Conservation (phyloP, 306 rosid species). For the Lupinus albus region DNA sequence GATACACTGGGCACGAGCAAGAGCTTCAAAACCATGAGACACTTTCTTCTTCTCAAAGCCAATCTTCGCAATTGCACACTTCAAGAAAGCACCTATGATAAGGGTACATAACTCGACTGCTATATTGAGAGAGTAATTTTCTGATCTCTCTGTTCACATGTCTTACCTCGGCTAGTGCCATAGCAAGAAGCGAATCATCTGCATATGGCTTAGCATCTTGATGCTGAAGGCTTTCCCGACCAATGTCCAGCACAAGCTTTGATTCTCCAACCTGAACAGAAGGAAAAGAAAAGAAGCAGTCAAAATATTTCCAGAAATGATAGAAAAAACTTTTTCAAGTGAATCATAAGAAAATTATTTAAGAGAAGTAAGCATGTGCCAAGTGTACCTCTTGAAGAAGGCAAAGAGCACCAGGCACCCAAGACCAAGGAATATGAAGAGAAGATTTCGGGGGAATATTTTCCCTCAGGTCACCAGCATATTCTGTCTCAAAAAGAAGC, state of each 20-base stretch:
- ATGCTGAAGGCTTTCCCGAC: slow-evolving; percentile 65
- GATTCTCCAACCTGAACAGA: slow-evolving; percentile 81
- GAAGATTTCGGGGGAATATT: slow-evolving; percentile 84
- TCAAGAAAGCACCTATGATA: slow-evolving; percentile 79
- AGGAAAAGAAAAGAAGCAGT: slow-evolving; percentile 34
- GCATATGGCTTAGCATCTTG: slow-evolving; percentile 78
- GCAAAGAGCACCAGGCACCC: slow-evolving; percentile 94
- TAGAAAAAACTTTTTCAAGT: not conserved
- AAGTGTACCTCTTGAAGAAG: slow-evolving; percentile 91
- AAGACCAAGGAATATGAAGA: slow-evolving; percentile 78
- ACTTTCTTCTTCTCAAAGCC: slow-evolving; percentile 90
- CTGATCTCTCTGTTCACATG: slow-evolving; percentile 48
- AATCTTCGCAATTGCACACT: slow-evolving; percentile 94
- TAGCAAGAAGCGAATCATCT: slow-evolving; percentile 86
- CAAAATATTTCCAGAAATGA: slow-evolving; percentile 30
- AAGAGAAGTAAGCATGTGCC: slow-evolving; percentile 25
- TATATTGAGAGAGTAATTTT: slow-evolving; percentile 41
- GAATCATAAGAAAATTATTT: not conserved
- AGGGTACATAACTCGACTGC: slow-evolving; percentile 61
- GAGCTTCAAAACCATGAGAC: slow-evolving; percentile 97
- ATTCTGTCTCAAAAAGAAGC: slow-evolving; percentile 94
- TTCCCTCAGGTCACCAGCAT: slow-evolving; percentile 83
- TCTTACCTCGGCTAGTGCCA: slow-evolving; percentile 96
- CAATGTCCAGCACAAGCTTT: slow-evolving; percentile 77
- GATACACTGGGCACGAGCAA: slow-evolving; percentile 92